phyloP scores from a whole-genome alignment of 2,329 filamentous ascomycete species.

The Pestalotiopsis fici region DNA sequence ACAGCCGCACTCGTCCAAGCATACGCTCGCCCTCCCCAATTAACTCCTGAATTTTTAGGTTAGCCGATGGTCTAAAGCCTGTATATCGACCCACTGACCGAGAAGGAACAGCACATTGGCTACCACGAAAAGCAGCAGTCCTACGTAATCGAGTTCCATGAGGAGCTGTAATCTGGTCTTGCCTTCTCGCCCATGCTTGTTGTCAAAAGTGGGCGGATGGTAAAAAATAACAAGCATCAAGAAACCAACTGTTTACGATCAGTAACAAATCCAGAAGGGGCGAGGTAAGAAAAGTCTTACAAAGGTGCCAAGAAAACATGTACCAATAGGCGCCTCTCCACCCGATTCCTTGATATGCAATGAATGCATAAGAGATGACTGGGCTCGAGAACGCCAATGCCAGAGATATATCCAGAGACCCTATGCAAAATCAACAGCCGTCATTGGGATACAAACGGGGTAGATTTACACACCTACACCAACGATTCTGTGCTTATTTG shows the following conservation, averaged over 20 bases:
- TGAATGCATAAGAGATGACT: conserved; percentile 32
- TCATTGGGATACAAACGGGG: too few species aligned
- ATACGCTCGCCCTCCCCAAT: conserved; percentile 29
- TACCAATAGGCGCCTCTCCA: conserved; percentile 24
- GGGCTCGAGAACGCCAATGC: conserved; percentile 33
- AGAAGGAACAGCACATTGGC: conserved; percentile 28
- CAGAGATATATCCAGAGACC: conserved; percentile 29
- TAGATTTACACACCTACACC: conserved; percentile 26
- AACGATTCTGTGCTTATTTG: conserved; percentile 35
- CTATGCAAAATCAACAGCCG: neutral
- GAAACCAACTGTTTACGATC: neutral
- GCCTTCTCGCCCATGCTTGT: conserved; percentile 30
- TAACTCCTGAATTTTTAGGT: conserved; percentile 12
- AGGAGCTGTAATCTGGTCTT: conserved; percentile 25
- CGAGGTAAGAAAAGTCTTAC: neutral
- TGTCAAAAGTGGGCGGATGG: conserved; percentile 33
- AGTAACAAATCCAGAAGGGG: conserved; percentile 10
- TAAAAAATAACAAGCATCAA: conserved; percentile 29
- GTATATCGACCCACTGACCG: conserved; percentile 13
- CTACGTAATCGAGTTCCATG: conserved; percentile 25
- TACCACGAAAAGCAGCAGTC: conserved; percentile 25
- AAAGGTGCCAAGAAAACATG: conserved; percentile 20
- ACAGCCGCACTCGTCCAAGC: conserved; percentile 26
- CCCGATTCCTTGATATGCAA: conserved; percentile 26
- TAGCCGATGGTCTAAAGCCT: neutral